Percentiles rank a stretch among this genome's conserved stretches.
Evolutionary conservation across 2,329 filamentous ascomycete genomes (phyloP).

Genomic region (Neophaeococcomyces aloes): DNA sequence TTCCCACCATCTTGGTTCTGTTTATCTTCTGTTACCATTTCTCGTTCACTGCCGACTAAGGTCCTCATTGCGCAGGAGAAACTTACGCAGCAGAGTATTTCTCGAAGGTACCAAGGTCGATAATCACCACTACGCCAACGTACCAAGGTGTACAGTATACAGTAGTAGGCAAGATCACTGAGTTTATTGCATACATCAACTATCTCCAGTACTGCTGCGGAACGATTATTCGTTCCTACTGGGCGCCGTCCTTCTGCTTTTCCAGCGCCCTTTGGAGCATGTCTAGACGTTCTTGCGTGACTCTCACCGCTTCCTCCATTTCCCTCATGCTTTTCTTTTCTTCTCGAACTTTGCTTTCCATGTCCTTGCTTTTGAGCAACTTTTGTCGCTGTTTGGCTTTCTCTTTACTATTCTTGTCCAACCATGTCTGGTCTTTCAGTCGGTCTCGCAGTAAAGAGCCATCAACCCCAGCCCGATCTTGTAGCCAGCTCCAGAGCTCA

Average conservation of each 20-base stretch:
- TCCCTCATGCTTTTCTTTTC: constrained; percentile 63
- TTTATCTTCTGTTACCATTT: too few relatives aligned
- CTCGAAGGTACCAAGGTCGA: too few relatives aligned
- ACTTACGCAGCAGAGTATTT: too few relatives aligned
- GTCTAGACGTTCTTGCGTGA: constrained; percentile 76
- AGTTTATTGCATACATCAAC: too few relatives aligned
- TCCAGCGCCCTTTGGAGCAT: constrained; percentile 65
- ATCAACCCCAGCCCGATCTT: constrained; percentile 71
- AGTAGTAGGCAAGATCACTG: too few relatives aligned
- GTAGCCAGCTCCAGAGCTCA: constrained; percentile 86
- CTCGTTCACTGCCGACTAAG: too few relatives aligned
- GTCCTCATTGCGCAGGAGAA: too few relatives aligned
- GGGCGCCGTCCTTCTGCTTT: constrained; percentile 25
- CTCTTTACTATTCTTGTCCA: constrained; percentile 14
- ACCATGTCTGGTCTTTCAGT: constrained; percentile 24
- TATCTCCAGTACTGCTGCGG: not conserved
- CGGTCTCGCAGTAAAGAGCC: constrained; percentile 26
- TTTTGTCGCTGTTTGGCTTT: constrained; percentile 21
- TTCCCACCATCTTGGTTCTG: too few relatives aligned
- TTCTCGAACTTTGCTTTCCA: constrained; percentile 48
- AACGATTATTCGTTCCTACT: not conserved
- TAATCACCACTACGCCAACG: too few relatives aligned
- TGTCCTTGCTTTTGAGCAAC: constrained; percentile 30
- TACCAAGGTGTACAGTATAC: too few relatives aligned
- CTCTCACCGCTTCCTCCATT: constrained; percentile 66